Evolutionary conservation across 2,329 filamentous ascomycete genomes (phyloP).

Genomic region (Colletotrichum godetiae): DNA sequence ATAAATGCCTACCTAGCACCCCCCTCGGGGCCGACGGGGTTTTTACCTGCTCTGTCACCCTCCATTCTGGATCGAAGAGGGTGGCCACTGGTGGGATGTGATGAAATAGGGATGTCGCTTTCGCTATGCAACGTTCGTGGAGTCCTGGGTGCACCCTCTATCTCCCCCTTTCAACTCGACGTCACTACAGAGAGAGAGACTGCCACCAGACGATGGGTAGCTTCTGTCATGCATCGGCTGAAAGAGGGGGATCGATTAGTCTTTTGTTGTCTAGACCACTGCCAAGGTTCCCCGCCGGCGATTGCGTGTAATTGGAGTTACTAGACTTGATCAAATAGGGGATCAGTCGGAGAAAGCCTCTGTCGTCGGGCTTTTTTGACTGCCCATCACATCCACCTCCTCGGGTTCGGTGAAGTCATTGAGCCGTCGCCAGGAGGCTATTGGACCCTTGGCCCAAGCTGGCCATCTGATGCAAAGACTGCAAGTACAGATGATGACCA

Average conservation of each 20-base stretch:
- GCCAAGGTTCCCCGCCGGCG: background rate
- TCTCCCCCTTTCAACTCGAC: background rate
- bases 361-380: background rate
- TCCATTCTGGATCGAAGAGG: background rate
- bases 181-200: background rate
- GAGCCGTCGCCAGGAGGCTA: background rate
- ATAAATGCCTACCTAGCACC: background rate
- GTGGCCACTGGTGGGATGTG: background rate
- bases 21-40: background rate
- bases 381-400: background rate
- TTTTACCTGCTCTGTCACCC: background rate
- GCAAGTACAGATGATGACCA: slow-evolving; percentile 2
- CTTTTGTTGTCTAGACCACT: background rate
- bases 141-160: background rate
- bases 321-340: background rate
- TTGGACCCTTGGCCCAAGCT: slow-evolving; percentile 20
- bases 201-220: slow-evolving; percentile 7
- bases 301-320: background rate
- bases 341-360: background rate
- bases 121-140: slow-evolving; percentile 18
- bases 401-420: slow-evolving; percentile 4
- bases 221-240: slow-evolving; percentile 12
- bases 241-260: slow-evolving; percentile 16
- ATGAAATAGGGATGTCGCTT: background rate
- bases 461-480: background rate